Conservation (phyloP, 305 asterid species). For the Fraxinus angustifolia region DNA sequence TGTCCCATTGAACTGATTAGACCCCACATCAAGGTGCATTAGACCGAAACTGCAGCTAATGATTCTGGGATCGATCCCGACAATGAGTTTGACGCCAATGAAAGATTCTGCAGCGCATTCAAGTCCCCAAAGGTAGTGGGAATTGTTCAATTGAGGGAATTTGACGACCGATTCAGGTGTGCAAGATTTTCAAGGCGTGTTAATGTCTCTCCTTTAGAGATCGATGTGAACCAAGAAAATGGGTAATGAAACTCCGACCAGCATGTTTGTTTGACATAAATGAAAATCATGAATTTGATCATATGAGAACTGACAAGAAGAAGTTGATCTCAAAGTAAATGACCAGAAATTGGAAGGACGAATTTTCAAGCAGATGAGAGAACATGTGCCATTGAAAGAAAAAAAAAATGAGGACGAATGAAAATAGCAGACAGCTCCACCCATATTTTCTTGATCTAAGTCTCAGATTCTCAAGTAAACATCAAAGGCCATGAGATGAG, state of each 20-base stretch:
- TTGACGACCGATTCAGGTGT: constrained; percentile 63
- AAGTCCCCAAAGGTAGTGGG: constrained; percentile 71
- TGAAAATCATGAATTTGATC: not conserved
- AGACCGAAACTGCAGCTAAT: constrained; percentile 50
- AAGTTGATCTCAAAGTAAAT: not conserved
- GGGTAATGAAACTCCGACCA: not conserved
- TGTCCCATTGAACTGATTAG: constrained; percentile 74
- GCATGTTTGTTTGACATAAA: not conserved
- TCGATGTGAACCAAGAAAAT: not conserved
- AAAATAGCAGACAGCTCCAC: constrained; percentile 23
- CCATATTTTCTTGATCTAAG: constrained; percentile 17
- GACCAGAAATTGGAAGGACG: not conserved
- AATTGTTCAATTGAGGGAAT: constrained; percentile 57
- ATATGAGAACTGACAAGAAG: not conserved
- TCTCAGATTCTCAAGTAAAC: not conserved
- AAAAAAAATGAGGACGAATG: not conserved
- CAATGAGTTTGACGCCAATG: constrained; percentile 56
- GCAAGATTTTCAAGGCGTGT: constrained; percentile 54
- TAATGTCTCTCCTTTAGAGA: constrained; percentile 24
- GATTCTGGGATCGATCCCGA: constrained; percentile 71
- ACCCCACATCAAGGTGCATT: constrained; percentile 73
- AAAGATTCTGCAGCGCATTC: constrained; percentile 44
- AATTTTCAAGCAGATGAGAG: not conserved
- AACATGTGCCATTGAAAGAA: constrained; percentile 26
- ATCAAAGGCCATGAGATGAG: not conserved